Percentiles rank a stretch among this genome's conserved stretches.
phyloP scores from a whole-genome alignment of 805 yeast genomes.

The Myxozyma nipponensis region DNA sequence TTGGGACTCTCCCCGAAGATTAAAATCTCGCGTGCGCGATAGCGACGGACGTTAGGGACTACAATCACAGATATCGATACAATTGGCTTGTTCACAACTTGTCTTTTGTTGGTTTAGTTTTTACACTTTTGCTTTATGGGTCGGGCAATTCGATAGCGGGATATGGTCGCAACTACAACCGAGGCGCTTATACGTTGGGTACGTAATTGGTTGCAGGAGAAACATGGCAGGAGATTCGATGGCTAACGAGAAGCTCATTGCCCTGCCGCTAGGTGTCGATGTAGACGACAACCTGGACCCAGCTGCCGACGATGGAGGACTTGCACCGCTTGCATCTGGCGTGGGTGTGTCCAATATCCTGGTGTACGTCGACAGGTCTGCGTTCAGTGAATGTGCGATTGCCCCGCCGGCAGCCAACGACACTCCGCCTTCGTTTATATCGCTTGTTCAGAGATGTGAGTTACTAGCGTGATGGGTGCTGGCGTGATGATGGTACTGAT shows the following conservation, averaged over 20 bases:
- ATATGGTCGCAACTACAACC: not conserved
- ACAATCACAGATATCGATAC: no score
- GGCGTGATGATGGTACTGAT: no score
- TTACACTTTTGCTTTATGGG: no score
- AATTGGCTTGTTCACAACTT: no score
- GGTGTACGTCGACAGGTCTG: slow-evolving; percentile 1
- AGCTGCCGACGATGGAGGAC: not conserved
- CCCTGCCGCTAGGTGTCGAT: not conserved
- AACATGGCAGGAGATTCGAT: not conserved
- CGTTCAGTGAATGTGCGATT: slow-evolving; percentile 7
- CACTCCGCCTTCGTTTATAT: slow-evolving; percentile 15
- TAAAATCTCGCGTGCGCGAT: no score
- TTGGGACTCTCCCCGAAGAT: no score
- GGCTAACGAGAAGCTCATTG: not conserved
- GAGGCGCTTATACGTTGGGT: not conserved
- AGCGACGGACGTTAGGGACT: no score
- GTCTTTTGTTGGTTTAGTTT: no score
- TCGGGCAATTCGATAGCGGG: no score
- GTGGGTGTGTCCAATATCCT: slow-evolving; percentile 13
- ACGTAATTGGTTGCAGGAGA: not conserved
- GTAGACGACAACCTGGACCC: not conserved
- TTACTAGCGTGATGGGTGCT: no score
- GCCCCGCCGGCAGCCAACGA: slow-evolving; percentile 1
- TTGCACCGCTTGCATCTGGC: slow-evolving; percentile 14
- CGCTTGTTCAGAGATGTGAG: slow-evolving; percentile 16